phyloP scores from a whole-genome alignment of 257 asterid species.

The Jacaranda copaia region DNA sequence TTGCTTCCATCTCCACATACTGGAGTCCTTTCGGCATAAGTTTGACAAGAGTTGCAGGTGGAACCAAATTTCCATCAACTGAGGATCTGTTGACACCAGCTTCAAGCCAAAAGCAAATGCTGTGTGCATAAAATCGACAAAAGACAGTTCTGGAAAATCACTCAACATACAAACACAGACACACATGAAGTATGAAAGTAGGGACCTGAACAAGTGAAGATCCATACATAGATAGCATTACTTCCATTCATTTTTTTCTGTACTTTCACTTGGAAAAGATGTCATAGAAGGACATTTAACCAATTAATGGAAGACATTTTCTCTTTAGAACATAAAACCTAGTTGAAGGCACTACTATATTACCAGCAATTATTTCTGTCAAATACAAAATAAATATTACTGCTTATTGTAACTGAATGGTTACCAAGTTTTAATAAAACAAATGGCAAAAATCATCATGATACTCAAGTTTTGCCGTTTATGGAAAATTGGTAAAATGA shows the following conservation, averaged over 20 bases:
- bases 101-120: constrained; percentile 56
- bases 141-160: constrained; percentile 12
- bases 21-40: constrained; percentile 57
- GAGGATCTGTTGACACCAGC: constrained; percentile 42
- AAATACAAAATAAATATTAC: background rate
- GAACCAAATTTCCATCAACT: constrained; percentile 47
- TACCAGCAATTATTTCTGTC: background rate
- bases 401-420: background rate
- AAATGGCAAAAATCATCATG: background rate
- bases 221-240: background rate
- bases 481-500: background rate
- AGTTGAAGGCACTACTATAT: background rate
- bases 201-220: constrained; percentile 5
- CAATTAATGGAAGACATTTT: background rate
- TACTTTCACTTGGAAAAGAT: no score
- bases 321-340: background rate
- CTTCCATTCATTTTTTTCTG: background rate
- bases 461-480: background rate
- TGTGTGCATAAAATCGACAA: constrained; percentile 49
- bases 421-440: background rate
- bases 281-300: background rate
- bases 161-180: background rate
- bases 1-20: constrained; percentile 57
- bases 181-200: background rate
- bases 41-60: constrained; percentile 50